Evolutionary conservation across 306 rosid genomes (phyloP), one percentile per base, ranked within the genome.

Genomic region (Astragalus glycyphyllos): DNA sequence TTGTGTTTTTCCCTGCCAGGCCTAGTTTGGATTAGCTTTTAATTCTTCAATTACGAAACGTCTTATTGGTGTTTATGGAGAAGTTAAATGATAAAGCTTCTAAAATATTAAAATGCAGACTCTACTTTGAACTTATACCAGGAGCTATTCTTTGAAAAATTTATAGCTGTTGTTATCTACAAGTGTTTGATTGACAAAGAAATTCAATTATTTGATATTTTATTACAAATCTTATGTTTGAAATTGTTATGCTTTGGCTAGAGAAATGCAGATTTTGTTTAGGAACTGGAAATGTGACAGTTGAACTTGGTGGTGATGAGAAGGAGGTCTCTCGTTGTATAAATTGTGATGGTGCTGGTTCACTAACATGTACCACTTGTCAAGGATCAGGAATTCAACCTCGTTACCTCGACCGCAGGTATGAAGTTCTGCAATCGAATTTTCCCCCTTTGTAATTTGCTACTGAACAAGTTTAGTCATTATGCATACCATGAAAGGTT

Each of bases 301-400:
- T 95, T 60, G 97, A 85, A 48, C 88, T 95, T 71, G 96, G 96
- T 53, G 97, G 96, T 55, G 84, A 42, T 53, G 92, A 89, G 66
- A 87, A 82, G 34, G 97, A 95, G 72, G 88, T 89, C 7, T 95
- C 99, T 41, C 82, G 88, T 48, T 91, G 99, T 72, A 91, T 95
- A 46, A 95, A 91, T 42, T 95, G 99, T 51, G 96, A 90, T 11
- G 97, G 96, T 26, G 90, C 4, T 48, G 98, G 98, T 62, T 81
- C 96, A 6, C 58, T 91, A 65, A 89, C 97, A 7, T 94, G 98
- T 88, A 90, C 98, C 20, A 94, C 98, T 48, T 94, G 98, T 74
- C 98, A 94, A 79, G 99, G 99, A 74, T 83, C 85, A 6, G 96
- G 99, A 38, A 95, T 95, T 73, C 99, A 95, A 82, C 99, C 99